Conservation (phyloP, 371 early-diverging fungal genomes). For the Rhizopus delemar region DNA sequence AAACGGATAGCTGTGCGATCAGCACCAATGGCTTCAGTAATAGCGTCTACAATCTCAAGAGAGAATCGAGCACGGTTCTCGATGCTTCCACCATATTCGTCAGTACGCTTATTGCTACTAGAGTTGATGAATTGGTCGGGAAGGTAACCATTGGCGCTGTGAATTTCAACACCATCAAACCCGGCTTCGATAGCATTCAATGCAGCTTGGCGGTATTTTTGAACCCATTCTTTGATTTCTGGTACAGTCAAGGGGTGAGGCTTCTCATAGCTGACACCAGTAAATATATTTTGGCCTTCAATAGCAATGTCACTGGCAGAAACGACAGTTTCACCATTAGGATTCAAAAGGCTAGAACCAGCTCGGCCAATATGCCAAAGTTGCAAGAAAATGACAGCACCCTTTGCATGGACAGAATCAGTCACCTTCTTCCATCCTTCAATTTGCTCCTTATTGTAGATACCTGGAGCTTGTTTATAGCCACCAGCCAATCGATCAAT, state of each 20-base stretch:
- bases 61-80: constrained; percentile 74
- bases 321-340: constrained; percentile 12
- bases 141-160: constrained; percentile 70
- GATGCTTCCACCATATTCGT: constrained; percentile 70
- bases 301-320: constrained; percentile 15
- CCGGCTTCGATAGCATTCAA: constrained; percentile 47
- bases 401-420: constrained; percentile 58
- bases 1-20: constrained; percentile 32
- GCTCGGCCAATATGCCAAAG: constrained; percentile 52
- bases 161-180: constrained; percentile 74
- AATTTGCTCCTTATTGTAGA: constrained; percentile 52
- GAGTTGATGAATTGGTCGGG: constrained; percentile 57
- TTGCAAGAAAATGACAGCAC: constrained; percentile 56
- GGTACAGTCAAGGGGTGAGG: constrained; percentile 56
- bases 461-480: constrained; percentile 41
- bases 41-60: constrained; percentile 55
- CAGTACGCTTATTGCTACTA: constrained; percentile 55
- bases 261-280: constrained; percentile 5
- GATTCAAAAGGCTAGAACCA: constrained; percentile 2
- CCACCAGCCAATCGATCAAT: constrained; percentile 41
- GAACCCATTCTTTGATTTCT: constrained; percentile 60
- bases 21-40: constrained; percentile 42
- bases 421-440: constrained; percentile 58
- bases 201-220: constrained; percentile 63
- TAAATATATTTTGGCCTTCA: constrained; percentile 4